Evolutionary conservation across 192 early-diverging fungal species (phyloP), one percentile per base, ranked within the genome.

Genomic region (Coemansia sp.): DNA sequence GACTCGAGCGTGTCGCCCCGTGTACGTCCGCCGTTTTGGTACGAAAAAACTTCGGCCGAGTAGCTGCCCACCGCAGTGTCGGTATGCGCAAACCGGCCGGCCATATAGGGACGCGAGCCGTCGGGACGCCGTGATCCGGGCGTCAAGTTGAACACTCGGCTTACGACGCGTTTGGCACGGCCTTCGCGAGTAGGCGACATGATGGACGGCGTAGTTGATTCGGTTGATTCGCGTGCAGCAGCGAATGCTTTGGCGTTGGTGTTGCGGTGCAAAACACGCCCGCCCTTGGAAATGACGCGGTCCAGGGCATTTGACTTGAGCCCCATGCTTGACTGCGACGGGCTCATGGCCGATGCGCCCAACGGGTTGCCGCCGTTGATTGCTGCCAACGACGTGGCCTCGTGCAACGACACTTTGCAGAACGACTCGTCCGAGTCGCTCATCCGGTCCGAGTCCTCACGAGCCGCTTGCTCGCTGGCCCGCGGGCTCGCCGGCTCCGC

Each of bases 81-180:
- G 11, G 76, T 78, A 19, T 65, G 54, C 2, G 76, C 76, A 66
- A 72, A 78, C 8, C 76, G 41, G 12, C 76, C 76, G 6, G 76
- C 69, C 66, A 78, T 57, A 17, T 78, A 78, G 1, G 71, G 75
- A 2, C 23, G 29, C 17, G 35, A 9, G 11, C 17, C 41, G 7
- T 45, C 55, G 11, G 48, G 59, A 6, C 60, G 63, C 12, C 23
- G 58, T 0, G 72, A 31, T 25, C 57, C 37, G 17, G 68, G 59
- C 10, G 74, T 61, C 23, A 71, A 47, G 47, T 69, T 61, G 51
- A 80, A 57, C 37, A 80, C 67, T 5, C 66, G 65, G 37, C 72
- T 75, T 10, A 80, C 78, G 0, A 74, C 78, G 9, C 78, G 68
- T 52, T 80, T 74, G 3, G 78, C 78, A 11, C 69, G 65, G 26